Evolutionary conservation across 2,329 filamentous ascomycete species (phyloP), one percentile per base, ranked within the genome.

Genomic region (Stemphylium vesicarium): DNA sequence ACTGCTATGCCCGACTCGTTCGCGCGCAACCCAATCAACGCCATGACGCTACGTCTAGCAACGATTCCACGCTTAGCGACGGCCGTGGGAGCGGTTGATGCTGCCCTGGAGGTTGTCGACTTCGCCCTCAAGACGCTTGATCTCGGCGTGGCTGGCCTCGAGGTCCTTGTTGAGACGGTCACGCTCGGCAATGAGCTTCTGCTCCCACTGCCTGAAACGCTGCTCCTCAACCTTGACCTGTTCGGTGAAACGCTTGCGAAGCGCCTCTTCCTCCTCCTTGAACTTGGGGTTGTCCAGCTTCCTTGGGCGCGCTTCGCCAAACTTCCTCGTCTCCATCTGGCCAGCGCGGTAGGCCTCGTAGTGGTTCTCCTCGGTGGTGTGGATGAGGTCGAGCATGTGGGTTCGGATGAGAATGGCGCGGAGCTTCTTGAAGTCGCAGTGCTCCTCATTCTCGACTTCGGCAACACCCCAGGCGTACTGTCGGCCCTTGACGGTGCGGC

Each of bases 281-380:
- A 98, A 99, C 85, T 99, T 99, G 81, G 95, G 95, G 85, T 99
- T 99, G 83, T 99, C 95, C 71, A 99, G 85, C 87, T 99, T 99
- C 80, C 94, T 86, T 69, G 95, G 95, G 66, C 94, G 88, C 56
- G 93, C 94, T 83, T 99, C 96, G 80, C 95, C 95, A 70, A 99
- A 98, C 82, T 99, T 99, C 81, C 95, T 88, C 45, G 95, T 99
- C 85, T 99, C 95, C 95, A 99, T 99, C 82, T 99, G 96, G 80
- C 96, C 92, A 50, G 95, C 95, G 71, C 95, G 94, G 85, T 99
- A 99, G 58, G 92, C 94, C 81, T 99, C 95, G 83, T 99, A 99
- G 85, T 99, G 95, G 72, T 92, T 88, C 84, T 99, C 95, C 82
- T 99, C 95, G 68, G 95, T 99, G 63, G 96, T 99, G 84, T 99